These are phyloP conservation scores for Acmispon strigosus DNA, from an alignment of 306 rosid species.

Conservation along the genomic window DNA sequence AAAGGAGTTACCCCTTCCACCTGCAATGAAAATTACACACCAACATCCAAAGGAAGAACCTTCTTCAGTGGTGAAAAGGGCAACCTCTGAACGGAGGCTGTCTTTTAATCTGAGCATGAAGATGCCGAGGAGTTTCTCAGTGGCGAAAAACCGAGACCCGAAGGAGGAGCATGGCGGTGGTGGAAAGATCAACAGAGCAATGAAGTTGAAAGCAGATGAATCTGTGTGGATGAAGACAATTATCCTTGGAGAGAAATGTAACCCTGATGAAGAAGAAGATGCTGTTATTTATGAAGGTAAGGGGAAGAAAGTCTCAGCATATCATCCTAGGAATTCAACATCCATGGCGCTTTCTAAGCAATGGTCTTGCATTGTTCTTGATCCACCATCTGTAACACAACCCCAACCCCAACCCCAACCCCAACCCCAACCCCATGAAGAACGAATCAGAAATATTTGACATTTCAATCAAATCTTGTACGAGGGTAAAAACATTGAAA, in stretches of 20 bases:
- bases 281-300: constrained; percentile 44
- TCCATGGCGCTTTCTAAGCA: constrained; percentile 45
- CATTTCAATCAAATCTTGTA: neutral
- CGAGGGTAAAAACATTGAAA: neutral
- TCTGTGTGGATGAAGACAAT: constrained; percentile 79
- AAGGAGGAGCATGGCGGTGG: neutral
- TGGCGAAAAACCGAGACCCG: constrained; percentile 34
- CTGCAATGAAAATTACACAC: constrained; percentile 21
- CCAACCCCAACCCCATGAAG: neutral
- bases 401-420: neutral
- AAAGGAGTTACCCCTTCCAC: constrained; percentile 51
- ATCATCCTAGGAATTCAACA: constrained; percentile 42
- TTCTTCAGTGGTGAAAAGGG: constrained; percentile 19
- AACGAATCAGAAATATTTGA: neutral
- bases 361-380: constrained; percentile 32
- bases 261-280: constrained; percentile 50
- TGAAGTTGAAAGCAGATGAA: constrained; percentile 40
- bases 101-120: constrained; percentile 36
- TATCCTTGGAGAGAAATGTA: constrained; percentile 74
- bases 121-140: constrained; percentile 44
- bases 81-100: constrained; percentile 34
- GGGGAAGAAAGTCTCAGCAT: constrained; percentile 64
- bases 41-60: neutral
- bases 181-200: constrained; percentile 23
- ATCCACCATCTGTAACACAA: neutral